phyloP scores from a whole-genome alignment of 306 rosid genomes.

The Malus domestica region DNA sequence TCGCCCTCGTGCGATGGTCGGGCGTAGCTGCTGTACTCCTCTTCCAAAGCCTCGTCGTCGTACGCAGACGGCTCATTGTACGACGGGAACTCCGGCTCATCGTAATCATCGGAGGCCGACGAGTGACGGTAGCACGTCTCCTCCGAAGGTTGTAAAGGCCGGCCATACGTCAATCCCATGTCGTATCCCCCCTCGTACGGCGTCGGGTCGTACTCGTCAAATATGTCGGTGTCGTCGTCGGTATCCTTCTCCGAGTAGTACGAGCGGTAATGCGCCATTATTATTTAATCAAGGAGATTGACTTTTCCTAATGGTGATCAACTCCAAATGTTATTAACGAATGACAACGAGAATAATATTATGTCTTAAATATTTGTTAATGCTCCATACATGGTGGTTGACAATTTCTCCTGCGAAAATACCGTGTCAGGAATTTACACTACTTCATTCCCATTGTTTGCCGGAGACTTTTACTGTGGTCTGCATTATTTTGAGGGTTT shows the following conservation, averaged over 20 bases:
- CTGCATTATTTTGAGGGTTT: too few relatives aligned
- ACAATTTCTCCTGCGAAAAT: neutral
- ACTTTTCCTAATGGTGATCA: neutral
- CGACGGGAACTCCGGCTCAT: neutral
- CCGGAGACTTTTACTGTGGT: too few relatives aligned
- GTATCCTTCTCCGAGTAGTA: neutral
- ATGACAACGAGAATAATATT: neutral
- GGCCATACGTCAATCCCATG: conserved; percentile 43
- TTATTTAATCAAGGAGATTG: neutral
- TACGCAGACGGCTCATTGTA: neutral
- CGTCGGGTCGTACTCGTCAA: conserved; percentile 47
- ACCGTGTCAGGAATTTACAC: neutral
- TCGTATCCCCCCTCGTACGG: conserved; percentile 66
- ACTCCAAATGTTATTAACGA: neutral
- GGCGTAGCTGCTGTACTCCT: neutral
- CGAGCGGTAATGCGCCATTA: conserved; percentile 5
- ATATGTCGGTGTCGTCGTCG: conserved; percentile 23
- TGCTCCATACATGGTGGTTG: neutral
- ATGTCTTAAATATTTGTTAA: neutral
- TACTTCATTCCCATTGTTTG: too few relatives aligned
- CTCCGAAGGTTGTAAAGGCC: conserved; percentile 43
- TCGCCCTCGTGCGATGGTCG: neutral
- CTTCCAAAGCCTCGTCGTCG: neutral
- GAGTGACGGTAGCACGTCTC: neutral
- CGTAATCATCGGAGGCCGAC: neutral